Evolutionary conservation across 2,329 filamentous ascomycete species (phyloP).

Genomic region (Aspergillus neoniger): DNA sequence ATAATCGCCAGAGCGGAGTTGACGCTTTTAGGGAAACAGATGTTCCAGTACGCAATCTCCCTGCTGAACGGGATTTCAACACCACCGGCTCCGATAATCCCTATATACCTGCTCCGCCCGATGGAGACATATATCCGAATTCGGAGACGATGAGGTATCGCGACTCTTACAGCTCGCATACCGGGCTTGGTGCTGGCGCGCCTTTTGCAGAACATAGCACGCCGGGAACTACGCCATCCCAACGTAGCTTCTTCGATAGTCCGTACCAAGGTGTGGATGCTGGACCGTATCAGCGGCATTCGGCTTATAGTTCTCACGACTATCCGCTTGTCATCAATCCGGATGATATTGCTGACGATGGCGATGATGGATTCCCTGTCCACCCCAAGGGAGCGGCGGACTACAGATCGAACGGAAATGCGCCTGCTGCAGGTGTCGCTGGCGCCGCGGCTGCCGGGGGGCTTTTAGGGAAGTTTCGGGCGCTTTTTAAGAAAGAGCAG

Average conservation of each 20-base stretch:
- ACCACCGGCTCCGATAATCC: conserved; percentile 41
- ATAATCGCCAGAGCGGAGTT: conserved; percentile 65
- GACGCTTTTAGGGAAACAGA: conserved; percentile 57
- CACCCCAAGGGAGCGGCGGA: conserved; percentile 12
- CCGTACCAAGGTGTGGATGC: conserved; percentile 38
- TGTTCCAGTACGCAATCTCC: conserved; percentile 28
- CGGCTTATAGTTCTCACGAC: conserved; percentile 53
- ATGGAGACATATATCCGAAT: conserved; percentile 19
- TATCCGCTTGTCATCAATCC: conserved; percentile 66
- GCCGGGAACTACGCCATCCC: conserved; percentile 43
- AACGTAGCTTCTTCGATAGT: conserved; percentile 53
- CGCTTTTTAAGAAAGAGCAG: conserved; percentile 45
- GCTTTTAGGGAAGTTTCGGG: conserved; percentile 45
- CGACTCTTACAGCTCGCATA: conserved; percentile 43
- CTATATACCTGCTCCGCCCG: conserved; percentile 33
- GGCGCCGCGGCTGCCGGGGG: conserved; percentile 46
- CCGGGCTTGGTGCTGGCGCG: conserved; percentile 36
- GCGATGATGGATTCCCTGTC: conserved; percentile 74
- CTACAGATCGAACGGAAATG: neutral
- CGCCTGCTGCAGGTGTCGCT: conserved; percentile 49
- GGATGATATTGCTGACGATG: conserved; percentile 79
- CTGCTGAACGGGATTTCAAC: conserved; percentile 39
- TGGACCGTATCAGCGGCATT: conserved; percentile 67
- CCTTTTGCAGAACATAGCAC: conserved; percentile 36
- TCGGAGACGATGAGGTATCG: conserved; percentile 36